A percentile compares a stretch with the other conserved stretches of the same genome.
These are phyloP conservation scores for Pascua guehoae DNA, from an alignment of 1,284 basidiomycete species.

Conservation along the genomic window DNA sequence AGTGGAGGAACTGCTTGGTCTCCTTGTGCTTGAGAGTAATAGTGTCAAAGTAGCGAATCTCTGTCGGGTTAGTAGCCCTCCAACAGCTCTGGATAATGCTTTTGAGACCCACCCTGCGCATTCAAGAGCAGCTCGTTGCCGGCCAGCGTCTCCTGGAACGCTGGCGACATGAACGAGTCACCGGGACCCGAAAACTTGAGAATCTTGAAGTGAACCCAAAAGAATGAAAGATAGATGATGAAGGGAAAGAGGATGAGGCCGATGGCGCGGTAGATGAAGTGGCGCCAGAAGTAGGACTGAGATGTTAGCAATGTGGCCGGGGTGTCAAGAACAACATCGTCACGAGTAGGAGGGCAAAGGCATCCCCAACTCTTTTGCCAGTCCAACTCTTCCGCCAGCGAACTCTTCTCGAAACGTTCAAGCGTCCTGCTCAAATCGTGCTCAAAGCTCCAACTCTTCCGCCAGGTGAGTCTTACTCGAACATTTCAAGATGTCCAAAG, in stretches of 20 bases:
- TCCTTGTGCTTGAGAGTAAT: conserved; percentile 86
- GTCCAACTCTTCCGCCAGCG: no score
- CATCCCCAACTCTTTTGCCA: no score
- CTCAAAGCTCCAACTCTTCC: no score
- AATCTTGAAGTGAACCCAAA: conserved; percentile 91
- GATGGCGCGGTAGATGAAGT: conserved; percentile 79
- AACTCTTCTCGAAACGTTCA: no score
- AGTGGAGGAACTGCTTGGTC: conserved; percentile 89
- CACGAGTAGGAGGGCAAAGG: no score
- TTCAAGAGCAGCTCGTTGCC: conserved; percentile 90
- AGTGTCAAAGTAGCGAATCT: conserved; percentile 88
- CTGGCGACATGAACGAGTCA: conserved; percentile 94
- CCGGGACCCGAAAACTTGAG: conserved; percentile 88
- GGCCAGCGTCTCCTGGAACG: conserved; percentile 91
- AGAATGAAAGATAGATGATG: conserved; percentile 88
- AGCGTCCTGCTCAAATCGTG: no score
- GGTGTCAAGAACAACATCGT: no score
- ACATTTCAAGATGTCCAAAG: no score
- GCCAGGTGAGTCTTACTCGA: no score
- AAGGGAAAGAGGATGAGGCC: conserved; percentile 88
- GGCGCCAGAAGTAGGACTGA: conserved; percentile 82
- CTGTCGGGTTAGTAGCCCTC: conserved; percentile 51
- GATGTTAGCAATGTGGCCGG: not conserved
- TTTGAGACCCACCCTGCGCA: conserved; percentile 68
- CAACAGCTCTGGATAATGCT: conserved; percentile 27